Evolutionary conservation across 1,284 basidiomycete species (phyloP).

Genomic region (Heterobasidion parviporum): DNA sequence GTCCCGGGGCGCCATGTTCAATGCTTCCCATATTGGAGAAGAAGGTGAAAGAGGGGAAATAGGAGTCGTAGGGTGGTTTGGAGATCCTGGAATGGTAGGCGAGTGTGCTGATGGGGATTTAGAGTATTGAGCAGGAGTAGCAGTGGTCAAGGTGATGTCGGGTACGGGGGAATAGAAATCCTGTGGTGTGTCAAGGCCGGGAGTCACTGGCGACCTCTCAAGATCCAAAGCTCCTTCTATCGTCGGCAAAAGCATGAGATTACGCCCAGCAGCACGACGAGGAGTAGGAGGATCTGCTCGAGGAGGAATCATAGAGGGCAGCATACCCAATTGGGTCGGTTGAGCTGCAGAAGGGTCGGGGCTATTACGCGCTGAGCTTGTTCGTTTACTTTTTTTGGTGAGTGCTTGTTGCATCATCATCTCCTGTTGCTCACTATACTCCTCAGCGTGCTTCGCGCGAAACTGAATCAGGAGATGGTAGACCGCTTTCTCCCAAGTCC

Average conservation of each 20-base stretch:
- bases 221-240: not conserved
- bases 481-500: constrained; percentile 90
- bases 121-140: not conserved
- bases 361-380: not conserved
- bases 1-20: constrained; percentile 26
- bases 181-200: constrained; percentile 9
- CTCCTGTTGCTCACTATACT: constrained; percentile 55
- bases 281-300: constrained; percentile 12
- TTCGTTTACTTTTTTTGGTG: constrained; percentile 20
- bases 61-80: constrained; percentile 9
- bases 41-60: constrained; percentile 18
- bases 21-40: constrained; percentile 19
- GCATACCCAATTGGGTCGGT: not conserved
- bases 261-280: constrained; percentile 6
- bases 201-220: not conserved
- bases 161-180: constrained; percentile 7
- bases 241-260: not conserved
- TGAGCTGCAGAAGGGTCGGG: not conserved
- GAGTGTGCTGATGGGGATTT: constrained; percentile 10
- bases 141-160: constrained; percentile 1
- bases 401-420: constrained; percentile 18
- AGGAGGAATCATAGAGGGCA: constrained; percentile 2
- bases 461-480: constrained; percentile 83
- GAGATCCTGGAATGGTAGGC: constrained; percentile 10
- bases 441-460: constrained; percentile 59